Evolutionary conservation across 257 asterid genomes (phyloP), one percentile per base, ranked within the genome.

Genomic region (Primulina eburnea): DNA sequence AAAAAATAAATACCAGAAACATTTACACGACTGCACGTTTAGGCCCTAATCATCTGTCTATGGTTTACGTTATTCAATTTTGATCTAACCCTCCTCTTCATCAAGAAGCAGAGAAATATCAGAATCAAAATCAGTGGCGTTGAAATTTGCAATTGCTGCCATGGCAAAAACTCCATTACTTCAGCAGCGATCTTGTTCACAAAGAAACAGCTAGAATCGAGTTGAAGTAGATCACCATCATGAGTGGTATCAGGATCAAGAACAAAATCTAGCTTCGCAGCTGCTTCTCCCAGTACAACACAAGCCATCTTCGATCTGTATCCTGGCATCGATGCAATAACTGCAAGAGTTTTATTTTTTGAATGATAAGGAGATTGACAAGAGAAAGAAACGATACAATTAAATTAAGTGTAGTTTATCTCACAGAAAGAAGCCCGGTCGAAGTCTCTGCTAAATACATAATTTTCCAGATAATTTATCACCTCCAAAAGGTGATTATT

Each of bases 21-120:
- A 47, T 47, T 88, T 81, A 88, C 50, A 86, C 71, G 50, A 75
- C 68, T 16, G 78, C 76, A n/a, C 90, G 81, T 72, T 80, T 86
- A 28, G 81, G 68, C 68, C 82, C 76, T 16, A 2, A 26, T 59
- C 7, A 11, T 55, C 18, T 73, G 85, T 73, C 77, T 81, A 16
- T 72, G 82, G 68, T 75, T 79, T 53, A 69, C 29, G 38, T 29
- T 70, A 67, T 75, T 78, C 29, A 64, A 21, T 75, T 75, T 78
- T 24, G 67, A 21, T 75, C 79, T 58, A 20, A 71, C 64, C 76
- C 76, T 77, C 71, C 85, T 83, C 75, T 75, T 83, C 82, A 79
- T 75, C 17, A 81, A 40, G 71, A 77, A 71, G 72, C 84, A 81
- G 60, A 86, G 85, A 70, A 86, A 81, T 18, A 77, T 69, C 70